Evolutionary conservation across 495 filamentous ascomycete species (phyloP), one percentile per base, ranked within the genome.

Genomic region (Usnea hakonensis): DNA sequence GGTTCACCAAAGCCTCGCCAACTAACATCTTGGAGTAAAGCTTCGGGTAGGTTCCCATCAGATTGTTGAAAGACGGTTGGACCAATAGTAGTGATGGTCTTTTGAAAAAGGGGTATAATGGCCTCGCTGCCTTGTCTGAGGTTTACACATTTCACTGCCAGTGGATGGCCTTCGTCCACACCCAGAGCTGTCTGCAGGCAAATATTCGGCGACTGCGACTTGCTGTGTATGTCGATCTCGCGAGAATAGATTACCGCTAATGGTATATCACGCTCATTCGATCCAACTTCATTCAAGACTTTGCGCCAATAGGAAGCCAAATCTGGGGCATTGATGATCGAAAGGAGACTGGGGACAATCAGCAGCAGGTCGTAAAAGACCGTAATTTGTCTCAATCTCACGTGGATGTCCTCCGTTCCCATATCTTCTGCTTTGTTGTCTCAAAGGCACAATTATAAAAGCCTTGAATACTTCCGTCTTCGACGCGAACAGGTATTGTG

Each of bases 391-490:
- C 75, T 67, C 88, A 84, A 43, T 83, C 78, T 32, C 86, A 70
- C 14, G 83, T 86, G 19, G 84, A 72, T 83, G 86, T 87, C 56
- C 83, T 76, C 55, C 84, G 72, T 69, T 87, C 84, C 6, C 76
- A 82, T 54, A 87, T 77, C 67, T 82, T 86, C 36, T 83, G 76
- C 37, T 80, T 70, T 5, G 84, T 86, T 65, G 85, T 85, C 48
- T 87, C 84, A 64, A 87, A 87, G 0, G 82, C 80, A n/a, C 84
- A 82, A 64, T 87, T 86, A 64, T 84, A 87, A 3, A 86, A 68
- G 17, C 82, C 84, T 21, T 81, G 76, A 14, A 83, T 80, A 5
- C 73, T 73, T 3, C 84, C 84, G 62, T 85, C 78, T 17, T 72
- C 76, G 1, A 0, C 46, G 28, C 46, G 46, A 16, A 50, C 21